A percentile compares a stretch with the other conserved stretches of the same genome.
phyloP scores from a whole-genome alignment of 257 asterid genomes.

The Salvia hispanica region DNA sequence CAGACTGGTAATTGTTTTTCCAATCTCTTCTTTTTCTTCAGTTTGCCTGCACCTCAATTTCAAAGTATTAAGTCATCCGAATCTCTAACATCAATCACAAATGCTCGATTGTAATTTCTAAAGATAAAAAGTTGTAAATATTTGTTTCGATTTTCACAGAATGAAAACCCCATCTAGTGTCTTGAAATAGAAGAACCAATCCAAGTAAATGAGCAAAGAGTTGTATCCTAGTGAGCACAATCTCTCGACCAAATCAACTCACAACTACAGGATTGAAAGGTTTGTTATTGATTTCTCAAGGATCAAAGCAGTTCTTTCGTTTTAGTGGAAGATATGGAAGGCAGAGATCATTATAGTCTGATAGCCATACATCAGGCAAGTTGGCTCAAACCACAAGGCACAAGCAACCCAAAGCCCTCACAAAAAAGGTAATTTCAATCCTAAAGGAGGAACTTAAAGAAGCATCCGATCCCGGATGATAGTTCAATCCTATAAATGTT shows the following conservation, averaged over 20 bases:
- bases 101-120: background rate
- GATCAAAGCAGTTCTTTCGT: background rate
- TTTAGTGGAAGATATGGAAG: conserved; percentile 4
- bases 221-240: background rate
- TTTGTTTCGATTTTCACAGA: background rate
- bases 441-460: background rate
- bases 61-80: conserved; percentile 21
- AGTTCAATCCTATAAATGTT: background rate
- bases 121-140: background rate
- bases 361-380: background rate
- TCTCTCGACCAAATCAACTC: background rate
- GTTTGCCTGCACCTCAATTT: conserved; percentile 53
- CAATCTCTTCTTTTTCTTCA: conserved; percentile 46
- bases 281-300: background rate
- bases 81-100: conserved; percentile 17
- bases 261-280: background rate
- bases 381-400: background rate
- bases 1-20: conserved; percentile 50
- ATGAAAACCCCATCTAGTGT: background rate
- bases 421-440: background rate
- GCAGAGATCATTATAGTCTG: background rate
- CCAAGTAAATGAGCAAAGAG: background rate
- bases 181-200: background rate
- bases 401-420: background rate
- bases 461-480: background rate